These are phyloP conservation scores for Fistulina hepatica DNA, from an alignment of 1,284 basidiomycete genomes.

Conservation along the genomic window DNA sequence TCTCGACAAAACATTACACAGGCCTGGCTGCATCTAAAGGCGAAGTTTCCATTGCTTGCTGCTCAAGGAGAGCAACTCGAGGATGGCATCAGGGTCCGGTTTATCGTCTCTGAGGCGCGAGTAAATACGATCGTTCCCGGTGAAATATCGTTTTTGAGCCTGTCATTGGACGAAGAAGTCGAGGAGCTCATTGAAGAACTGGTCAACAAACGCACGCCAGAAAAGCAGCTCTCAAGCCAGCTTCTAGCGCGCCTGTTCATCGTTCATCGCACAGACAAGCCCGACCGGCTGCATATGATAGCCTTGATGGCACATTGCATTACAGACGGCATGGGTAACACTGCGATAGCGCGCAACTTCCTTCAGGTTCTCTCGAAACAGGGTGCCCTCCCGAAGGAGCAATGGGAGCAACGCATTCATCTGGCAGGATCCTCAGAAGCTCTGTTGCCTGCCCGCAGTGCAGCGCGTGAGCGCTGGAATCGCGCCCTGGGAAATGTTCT, in stretches of 20 bases:
- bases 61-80: too few species aligned
- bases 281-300: slow-evolving; percentile 29
- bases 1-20: too few species aligned
- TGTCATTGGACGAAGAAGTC: too few species aligned
- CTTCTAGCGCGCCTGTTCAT: slow-evolving; percentile 29
- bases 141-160: too few species aligned
- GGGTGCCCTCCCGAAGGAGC: slow-evolving; percentile 13
- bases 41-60: too few species aligned
- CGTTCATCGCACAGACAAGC: slow-evolving; percentile 23
- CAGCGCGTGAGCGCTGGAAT: slow-evolving; percentile 34
- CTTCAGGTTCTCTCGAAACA: slow-evolving; percentile 31
- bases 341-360: slow-evolving; percentile 32
- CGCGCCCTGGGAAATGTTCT: slow-evolving; percentile 34
- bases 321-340: slow-evolving; percentile 37
- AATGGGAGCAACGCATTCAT: slow-evolving; percentile 27
- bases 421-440: slow-evolving; percentile 30
- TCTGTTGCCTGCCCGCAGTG: slow-evolving; percentile 23
- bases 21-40: too few species aligned
- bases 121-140: too few species aligned
- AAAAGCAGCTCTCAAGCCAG: slow-evolving; percentile 28
- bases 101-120: too few species aligned
- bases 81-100: too few species aligned
- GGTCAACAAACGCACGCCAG: too few species aligned
- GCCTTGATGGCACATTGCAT: slow-evolving; percentile 36
- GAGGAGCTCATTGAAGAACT: too few species aligned